These are phyloP conservation scores for Talaromyces nanjingensis DNA, from an alignment of 495 filamentous ascomycete species.

Conservation along the genomic window DNA sequence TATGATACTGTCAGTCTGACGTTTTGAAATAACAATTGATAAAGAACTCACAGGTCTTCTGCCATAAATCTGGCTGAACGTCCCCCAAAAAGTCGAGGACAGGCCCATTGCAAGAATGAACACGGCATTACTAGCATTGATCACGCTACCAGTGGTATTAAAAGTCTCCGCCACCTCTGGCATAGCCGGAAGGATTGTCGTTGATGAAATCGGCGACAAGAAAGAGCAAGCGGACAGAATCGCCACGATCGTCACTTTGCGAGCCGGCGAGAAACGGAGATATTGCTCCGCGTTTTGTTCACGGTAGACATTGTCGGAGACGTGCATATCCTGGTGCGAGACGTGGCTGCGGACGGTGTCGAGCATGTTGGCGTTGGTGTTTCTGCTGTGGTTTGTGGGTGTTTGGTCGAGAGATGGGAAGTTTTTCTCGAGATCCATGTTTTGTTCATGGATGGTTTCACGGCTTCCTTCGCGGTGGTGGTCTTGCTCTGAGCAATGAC, in stretches of 20 bases:
- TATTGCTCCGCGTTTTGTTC: constrained; percentile 42
- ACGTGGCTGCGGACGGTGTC: constrained; percentile 20
- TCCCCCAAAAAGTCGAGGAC: constrained; percentile 59
- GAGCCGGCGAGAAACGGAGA: constrained; percentile 42
- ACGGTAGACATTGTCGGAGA: constrained; percentile 16
- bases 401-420: background rate
- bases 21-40: background rate
- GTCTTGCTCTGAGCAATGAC: background rate
- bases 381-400: constrained; percentile 2
- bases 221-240: constrained; percentile 62
- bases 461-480: background rate
- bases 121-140: constrained; percentile 63
- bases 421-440: constrained; percentile 2
- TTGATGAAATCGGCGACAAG: constrained; percentile 61
- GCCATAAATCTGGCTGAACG: constrained; percentile 61
- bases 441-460: background rate
- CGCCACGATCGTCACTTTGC: constrained; percentile 55
- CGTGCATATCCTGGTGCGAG: constrained; percentile 29
- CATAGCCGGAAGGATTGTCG: constrained; percentile 60
- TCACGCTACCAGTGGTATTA: constrained; percentile 52
- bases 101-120: constrained; percentile 68
- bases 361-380: constrained; percentile 7
- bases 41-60: constrained; percentile 44
- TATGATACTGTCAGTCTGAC: constrained; percentile 19
- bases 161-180: constrained; percentile 61